A percentile compares a stretch with the other conserved stretches of the same genome.
These are phyloP conservation scores for Hymenotorrendiella dingleyae DNA, from an alignment of 2,329 filamentous ascomycete species.

Conservation along the genomic window DNA sequence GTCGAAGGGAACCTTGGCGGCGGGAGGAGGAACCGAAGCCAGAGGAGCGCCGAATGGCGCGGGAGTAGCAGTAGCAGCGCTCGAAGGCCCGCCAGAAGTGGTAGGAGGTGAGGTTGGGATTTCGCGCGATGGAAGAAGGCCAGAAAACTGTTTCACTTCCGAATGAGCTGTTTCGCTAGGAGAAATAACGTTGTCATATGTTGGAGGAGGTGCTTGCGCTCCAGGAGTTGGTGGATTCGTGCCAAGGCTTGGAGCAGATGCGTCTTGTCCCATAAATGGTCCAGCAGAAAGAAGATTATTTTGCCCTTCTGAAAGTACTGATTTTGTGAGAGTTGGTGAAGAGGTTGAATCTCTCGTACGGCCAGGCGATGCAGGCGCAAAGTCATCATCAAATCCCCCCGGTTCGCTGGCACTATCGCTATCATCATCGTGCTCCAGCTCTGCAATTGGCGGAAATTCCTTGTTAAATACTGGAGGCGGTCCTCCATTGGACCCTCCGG, in stretches of 20 bases:
- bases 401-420: slow-evolving; percentile 73
- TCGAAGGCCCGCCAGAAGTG: slow-evolving; percentile 22
- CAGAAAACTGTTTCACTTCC: slow-evolving; percentile 44
- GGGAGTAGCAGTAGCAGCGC: slow-evolving; percentile 25
- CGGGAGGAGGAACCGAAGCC: slow-evolving; percentile 32
- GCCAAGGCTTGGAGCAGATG: slow-evolving; percentile 19
- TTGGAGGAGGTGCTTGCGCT: slow-evolving; percentile 53
- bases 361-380: slow-evolving; percentile 54
- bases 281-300: slow-evolving; percentile 27
- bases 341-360: slow-evolving; percentile 24
- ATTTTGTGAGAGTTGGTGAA: slow-evolving; percentile 18
- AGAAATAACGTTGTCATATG: slow-evolving; percentile 42
- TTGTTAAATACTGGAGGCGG: slow-evolving; percentile 52
- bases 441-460: slow-evolving; percentile 93
- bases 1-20: slow-evolving; percentile 54
- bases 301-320: slow-evolving; percentile 25
- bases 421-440: slow-evolving; percentile 76
- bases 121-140: slow-evolving; percentile 48
- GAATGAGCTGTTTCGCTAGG: slow-evolving; percentile 41
- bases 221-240: slow-evolving; percentile 43
- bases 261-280: slow-evolving; percentile 26
- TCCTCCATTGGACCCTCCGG: slow-evolving; percentile 38
- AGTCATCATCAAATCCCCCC: slow-evolving; percentile 91
- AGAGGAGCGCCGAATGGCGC: slow-evolving; percentile 21
- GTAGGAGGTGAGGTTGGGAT: slow-evolving; percentile 37